These are phyloP conservation scores for Aureobasidium sp. DNA, from an alignment of 2,329 filamentous ascomycete genomes.

Conservation along the genomic window DNA sequence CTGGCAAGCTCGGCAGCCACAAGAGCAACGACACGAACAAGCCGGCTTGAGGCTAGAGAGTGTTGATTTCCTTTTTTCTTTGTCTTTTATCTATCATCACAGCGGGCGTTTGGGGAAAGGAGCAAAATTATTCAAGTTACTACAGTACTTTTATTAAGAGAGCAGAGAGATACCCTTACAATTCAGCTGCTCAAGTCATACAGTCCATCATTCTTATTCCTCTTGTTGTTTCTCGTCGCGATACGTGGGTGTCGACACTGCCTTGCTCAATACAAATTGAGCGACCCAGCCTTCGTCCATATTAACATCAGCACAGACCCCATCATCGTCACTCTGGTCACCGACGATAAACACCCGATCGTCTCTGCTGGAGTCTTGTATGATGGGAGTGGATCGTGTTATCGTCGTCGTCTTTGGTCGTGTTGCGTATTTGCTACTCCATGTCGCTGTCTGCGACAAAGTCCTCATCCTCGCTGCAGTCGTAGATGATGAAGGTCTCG, in stretches of 20 bases:
- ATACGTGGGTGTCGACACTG: too few relatives aligned
- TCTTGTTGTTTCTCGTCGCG: too few relatives aligned
- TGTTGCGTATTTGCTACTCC: neutral
- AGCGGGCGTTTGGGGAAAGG: neutral
- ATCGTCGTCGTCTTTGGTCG: too few relatives aligned
- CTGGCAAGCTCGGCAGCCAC: constrained; percentile 13
- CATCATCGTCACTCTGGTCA: too few relatives aligned
- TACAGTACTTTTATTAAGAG: neutral
- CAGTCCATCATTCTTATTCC: too few relatives aligned
- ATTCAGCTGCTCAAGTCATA: neutral
- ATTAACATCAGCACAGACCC: too few relatives aligned
- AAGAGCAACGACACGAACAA: neutral
- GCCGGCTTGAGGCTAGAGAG: neutral
- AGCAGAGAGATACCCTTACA: constrained; percentile 8
- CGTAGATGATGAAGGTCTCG: neutral
- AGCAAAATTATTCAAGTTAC: neutral
- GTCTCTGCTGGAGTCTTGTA: too few relatives aligned
- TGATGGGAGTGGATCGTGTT: too few relatives aligned
- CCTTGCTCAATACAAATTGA: too few relatives aligned
- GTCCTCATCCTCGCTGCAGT: neutral
- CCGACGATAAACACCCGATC: too few relatives aligned
- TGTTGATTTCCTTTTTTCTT: neutral
- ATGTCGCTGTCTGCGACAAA: neutral
- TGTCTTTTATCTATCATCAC: neutral
- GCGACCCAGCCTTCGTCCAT: too few relatives aligned